Evolutionary conservation across 306 rosid species (phyloP).

Genomic region (Adenanthera pavonina): DNA sequence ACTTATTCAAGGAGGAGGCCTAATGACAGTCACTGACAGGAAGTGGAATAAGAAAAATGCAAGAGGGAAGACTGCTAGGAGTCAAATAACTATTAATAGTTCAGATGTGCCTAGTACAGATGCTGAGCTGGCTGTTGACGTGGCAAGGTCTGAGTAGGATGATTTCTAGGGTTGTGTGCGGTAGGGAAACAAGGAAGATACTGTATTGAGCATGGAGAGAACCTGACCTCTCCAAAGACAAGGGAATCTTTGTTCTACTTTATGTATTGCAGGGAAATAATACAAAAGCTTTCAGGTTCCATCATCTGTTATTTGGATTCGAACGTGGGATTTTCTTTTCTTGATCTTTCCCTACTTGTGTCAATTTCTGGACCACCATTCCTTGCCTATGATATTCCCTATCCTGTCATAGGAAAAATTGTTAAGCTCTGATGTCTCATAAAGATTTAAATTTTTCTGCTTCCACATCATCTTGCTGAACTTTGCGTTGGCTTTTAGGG

Average conservation of each 20-base stretch:
- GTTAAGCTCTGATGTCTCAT: constrained; percentile 18
- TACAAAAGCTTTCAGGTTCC: no score
- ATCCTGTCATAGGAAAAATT: not conserved
- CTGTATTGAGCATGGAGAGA: not conserved
- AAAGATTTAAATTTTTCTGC: not conserved
- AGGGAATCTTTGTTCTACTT: not conserved
- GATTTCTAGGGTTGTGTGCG: not conserved
- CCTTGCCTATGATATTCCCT: not conserved
- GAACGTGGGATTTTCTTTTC: not conserved
- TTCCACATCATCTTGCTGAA: not conserved
- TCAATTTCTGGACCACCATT: constrained; percentile 4
- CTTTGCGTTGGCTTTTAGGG: not conserved
- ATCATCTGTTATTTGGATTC: not conserved
- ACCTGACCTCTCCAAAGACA: not conserved
- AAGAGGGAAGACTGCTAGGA: not conserved
- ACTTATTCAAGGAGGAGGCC: not conserved
- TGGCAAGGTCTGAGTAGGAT: not conserved
- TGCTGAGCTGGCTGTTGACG: not conserved
- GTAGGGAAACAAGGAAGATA: not conserved
- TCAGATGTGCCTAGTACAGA: no score
- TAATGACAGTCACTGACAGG: not conserved
- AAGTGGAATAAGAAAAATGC: not conserved
- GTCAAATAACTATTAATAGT: no score
- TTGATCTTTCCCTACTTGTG: not conserved
- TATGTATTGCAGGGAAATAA: no score